Conservation (phyloP, 768 basidiomycete genomes). For the Hypsizygus marmoreus region DNA sequence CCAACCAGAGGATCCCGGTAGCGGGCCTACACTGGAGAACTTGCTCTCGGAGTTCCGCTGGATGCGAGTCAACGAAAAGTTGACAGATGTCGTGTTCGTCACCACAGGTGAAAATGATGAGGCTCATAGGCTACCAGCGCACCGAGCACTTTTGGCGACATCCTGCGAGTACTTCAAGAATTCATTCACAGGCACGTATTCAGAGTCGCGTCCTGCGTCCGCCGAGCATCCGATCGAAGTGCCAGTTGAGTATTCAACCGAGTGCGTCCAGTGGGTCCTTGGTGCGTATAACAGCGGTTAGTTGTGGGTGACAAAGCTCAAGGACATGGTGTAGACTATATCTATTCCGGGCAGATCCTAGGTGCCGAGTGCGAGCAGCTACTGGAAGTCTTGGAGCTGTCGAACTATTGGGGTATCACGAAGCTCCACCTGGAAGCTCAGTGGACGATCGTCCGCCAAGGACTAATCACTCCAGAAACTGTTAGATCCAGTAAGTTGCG, state of each 20-base stretch:
- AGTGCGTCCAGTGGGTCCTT: slow-evolving; percentile 27
- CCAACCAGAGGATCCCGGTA: slow-evolving; percentile 15
- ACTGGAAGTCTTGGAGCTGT: slow-evolving; percentile 28
- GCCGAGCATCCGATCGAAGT: slow-evolving; percentile 13
- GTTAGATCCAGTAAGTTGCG: slow-evolving; percentile 1
- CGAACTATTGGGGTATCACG: slow-evolving; percentile 25
- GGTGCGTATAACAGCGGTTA: slow-evolving; percentile 21
- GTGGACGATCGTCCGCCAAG: slow-evolving; percentile 24
- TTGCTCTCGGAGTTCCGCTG: slow-evolving; percentile 32
- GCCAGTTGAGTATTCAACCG: slow-evolving; percentile 13
- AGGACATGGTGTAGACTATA: slow-evolving; percentile 25
- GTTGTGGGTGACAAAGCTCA: background rate
- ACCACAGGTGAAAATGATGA: slow-evolving; percentile 19
- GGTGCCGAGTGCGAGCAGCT: slow-evolving; percentile 3
- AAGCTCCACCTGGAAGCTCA: slow-evolving; percentile 29
- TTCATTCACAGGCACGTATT: slow-evolving; percentile 25
- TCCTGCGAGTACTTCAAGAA: slow-evolving; percentile 32
- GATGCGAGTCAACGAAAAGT: slow-evolving; percentile 29
- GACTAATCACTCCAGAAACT: slow-evolving; percentile 30
- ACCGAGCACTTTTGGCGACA: slow-evolving; percentile 40
- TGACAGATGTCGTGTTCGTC: slow-evolving; percentile 41
- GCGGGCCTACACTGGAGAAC: slow-evolving; percentile 8
- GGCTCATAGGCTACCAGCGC: slow-evolving; percentile 32
- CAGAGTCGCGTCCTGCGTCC: slow-evolving; percentile 16
- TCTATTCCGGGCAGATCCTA: slow-evolving; percentile 27